Evolutionary conservation across 2,329 filamentous ascomycete species (phyloP).

Genomic region (Fusarium humuli): DNA sequence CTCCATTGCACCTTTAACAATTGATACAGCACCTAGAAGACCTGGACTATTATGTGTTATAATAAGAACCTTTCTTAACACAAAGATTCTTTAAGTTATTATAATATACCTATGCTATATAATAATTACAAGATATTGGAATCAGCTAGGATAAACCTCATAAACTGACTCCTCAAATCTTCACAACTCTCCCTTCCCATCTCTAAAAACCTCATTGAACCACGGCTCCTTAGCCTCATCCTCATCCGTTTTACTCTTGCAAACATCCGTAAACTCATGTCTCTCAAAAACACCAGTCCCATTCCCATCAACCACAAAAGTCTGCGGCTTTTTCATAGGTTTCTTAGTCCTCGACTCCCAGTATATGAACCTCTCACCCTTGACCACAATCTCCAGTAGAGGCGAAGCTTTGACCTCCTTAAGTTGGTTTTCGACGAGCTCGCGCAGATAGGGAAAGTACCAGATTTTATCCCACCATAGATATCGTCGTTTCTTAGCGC

Average conservation of each 20-base stretch:
- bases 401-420: not conserved
- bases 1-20: no score
- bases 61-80: no score
- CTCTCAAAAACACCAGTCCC: accelerated
- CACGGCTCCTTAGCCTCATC: not conserved
- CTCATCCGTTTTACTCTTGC: not conserved
- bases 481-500: slow-evolving; percentile 20
- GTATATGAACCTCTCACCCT: slow-evolving; percentile 3
- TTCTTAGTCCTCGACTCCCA: slow-evolving; percentile 5
- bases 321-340: slow-evolving; percentile 15
- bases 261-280: not conserved
- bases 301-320: not conserved
- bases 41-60: no score
- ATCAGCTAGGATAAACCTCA: not conserved
- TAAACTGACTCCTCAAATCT: not conserved
- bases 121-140: no score
- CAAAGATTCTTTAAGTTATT: no score
- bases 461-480: slow-evolving; percentile 39
- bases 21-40: no score
- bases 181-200: slow-evolving; percentile 9
- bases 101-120: no score
- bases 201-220: slow-evolving; percentile 34
- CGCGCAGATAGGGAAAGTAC: slow-evolving; percentile 37
- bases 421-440: slow-evolving; percentile 12
- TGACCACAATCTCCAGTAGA: not conserved